phyloP scores from a whole-genome alignment of 2,329 filamentous ascomycete genomes.

The Golovinomyces cichoracearum region DNA sequence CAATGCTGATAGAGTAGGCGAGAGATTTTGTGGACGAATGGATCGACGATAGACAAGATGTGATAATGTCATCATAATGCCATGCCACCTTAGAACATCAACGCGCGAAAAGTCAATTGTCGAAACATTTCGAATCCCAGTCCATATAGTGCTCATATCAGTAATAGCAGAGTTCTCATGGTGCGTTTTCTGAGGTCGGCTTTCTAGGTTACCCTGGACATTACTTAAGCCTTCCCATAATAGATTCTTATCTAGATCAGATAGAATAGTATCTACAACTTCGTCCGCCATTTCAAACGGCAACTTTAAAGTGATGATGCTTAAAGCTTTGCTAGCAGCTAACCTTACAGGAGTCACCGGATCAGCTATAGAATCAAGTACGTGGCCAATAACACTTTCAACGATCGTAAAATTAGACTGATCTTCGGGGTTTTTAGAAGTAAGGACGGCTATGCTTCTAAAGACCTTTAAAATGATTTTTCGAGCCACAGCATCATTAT shows the following conservation, averaged over 20 bases:
- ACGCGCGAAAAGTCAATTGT: slow-evolving; percentile 41
- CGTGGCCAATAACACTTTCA: slow-evolving; percentile 57
- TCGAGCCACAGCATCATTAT: slow-evolving; percentile 50
- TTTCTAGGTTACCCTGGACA: neutral
- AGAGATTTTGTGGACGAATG: slow-evolving; percentile 42
- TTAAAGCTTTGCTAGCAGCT: slow-evolving; percentile 77
- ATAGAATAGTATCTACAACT: slow-evolving; percentile 65
- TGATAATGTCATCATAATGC: slow-evolving; percentile 61
- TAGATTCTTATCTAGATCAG: slow-evolving; percentile 34
- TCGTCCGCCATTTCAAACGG: slow-evolving; percentile 59
- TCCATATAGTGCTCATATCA: neutral
- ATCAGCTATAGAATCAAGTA: slow-evolving; percentile 56
- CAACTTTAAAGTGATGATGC: slow-evolving; percentile 58
- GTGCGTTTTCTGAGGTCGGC: neutral
- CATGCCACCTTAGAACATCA: slow-evolving; percentile 72
- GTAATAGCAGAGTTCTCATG: neutral
- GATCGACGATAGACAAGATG: slow-evolving; percentile 70
- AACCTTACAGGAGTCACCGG: slow-evolving; percentile 77
- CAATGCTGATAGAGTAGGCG: slow-evolving; percentile 50
- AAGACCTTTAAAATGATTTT: slow-evolving; percentile 71
- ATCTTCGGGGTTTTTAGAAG: slow-evolving; percentile 12
- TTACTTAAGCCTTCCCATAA: slow-evolving; percentile 21
- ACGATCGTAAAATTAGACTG: slow-evolving; percentile 24
- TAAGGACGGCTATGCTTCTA: slow-evolving; percentile 43
- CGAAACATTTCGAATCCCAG: neutral